These are phyloP conservation scores for Auricularia sp. DNA, from an alignment of 768 basidiomycete species.

Conservation along the genomic window DNA sequence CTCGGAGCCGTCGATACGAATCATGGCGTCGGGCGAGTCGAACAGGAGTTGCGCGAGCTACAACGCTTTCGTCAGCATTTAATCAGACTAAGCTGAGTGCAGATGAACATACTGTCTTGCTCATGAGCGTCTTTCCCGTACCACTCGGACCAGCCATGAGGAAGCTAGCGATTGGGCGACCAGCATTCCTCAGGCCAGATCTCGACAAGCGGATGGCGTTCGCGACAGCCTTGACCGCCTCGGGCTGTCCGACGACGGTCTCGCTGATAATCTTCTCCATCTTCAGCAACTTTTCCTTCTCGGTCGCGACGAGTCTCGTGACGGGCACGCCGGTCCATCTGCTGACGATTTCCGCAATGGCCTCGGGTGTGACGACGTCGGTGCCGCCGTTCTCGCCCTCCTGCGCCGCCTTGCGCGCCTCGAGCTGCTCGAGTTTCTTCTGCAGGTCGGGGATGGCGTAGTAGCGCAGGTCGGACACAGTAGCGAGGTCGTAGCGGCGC, in stretches of 20 bases:
- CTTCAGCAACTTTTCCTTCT: constrained; percentile 77
- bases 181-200: constrained; percentile 80
- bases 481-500: constrained; percentile 64
- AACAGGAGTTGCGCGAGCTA: constrained; percentile 84
- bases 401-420: constrained; percentile 65
- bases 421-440: constrained; percentile 29
- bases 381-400: constrained; percentile 52
- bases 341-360: constrained; percentile 89
- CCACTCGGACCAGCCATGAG: constrained; percentile 85
- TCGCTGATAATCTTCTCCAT: constrained; percentile 77
- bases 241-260: constrained; percentile 80
- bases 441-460: constrained; percentile 88
- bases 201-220: constrained; percentile 89
- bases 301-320: constrained; percentile 70
- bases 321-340: constrained; percentile 93
- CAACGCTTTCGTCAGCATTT: background rate
- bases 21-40: constrained; percentile 85
- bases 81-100: constrained; percentile 45
- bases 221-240: constrained; percentile 86
- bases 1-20: constrained; percentile 86
- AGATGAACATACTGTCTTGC: constrained; percentile 88
- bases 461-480: constrained; percentile 82
- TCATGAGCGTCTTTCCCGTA: constrained; percentile 82
- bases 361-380: constrained; percentile 80
- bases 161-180: constrained; percentile 86